Percentiles rank a stretch among this genome's conserved stretches.
Evolutionary conservation across 2,329 filamentous ascomycete species (phyloP).

Genomic region (Epichloe hybrida): DNA sequence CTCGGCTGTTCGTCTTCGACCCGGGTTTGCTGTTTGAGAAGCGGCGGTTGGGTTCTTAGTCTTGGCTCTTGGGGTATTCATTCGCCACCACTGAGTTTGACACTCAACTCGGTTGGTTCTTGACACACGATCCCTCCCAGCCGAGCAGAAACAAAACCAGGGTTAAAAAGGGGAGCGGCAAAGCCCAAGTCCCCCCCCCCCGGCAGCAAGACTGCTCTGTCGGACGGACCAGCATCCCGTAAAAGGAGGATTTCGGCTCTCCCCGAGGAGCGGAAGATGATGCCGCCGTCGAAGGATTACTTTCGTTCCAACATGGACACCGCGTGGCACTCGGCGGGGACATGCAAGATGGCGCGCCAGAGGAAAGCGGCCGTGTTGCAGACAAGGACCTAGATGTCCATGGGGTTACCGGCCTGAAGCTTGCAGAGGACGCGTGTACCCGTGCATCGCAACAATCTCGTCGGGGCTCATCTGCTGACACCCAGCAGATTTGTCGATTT

Average conservation of each 20-base stretch:
- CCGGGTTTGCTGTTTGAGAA: too few relatives aligned
- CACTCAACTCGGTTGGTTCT: too few relatives aligned
- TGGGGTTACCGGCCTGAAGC: conserved; percentile 28
- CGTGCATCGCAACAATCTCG: too few relatives aligned
- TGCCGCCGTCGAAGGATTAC: conserved; percentile 28
- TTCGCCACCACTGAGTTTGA: too few relatives aligned
- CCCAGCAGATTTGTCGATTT: conserved; percentile 21
- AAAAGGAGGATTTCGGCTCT: conserved; percentile 7
- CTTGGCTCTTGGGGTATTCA: too few relatives aligned
- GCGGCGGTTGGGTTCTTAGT: too few relatives aligned
- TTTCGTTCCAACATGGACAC: conserved; percentile 24
- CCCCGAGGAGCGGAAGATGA: conserved; percentile 29
- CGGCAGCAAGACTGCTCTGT: conserved; percentile 24
- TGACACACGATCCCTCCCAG: too few relatives aligned
- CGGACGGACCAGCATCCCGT: conserved; percentile 10
- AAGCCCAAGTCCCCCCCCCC: conserved; percentile 23
- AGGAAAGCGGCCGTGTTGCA: conserved; percentile 31
- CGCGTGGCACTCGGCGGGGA: conserved; percentile 35
- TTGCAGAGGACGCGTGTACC: conserved; percentile 23
- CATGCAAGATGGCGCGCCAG: conserved; percentile 33
- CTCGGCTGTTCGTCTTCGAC: too few relatives aligned
- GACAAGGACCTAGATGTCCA: conserved; percentile 28
- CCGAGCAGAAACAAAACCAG: too few relatives aligned
- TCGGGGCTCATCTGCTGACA: not conserved
- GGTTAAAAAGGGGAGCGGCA: too few relatives aligned